Conservation (phyloP, 1,284 basidiomycete species). For the Marasmius fiardii region DNA sequence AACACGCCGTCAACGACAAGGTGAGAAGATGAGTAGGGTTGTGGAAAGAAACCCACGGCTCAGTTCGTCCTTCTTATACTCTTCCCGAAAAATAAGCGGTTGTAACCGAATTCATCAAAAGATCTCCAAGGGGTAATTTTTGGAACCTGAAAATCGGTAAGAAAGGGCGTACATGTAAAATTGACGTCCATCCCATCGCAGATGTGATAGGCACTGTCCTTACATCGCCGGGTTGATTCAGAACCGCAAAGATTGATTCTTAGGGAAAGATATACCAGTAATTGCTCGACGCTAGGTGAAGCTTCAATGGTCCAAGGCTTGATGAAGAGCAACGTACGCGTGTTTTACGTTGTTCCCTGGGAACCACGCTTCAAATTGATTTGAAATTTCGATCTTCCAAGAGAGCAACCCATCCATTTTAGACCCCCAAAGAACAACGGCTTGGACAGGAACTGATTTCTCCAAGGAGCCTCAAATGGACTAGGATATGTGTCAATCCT, state of each 20-base stretch:
- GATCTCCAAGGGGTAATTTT: neutral
- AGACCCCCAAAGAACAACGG: too few species aligned
- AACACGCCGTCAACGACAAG: constrained; percentile 46
- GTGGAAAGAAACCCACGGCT: constrained; percentile 5
- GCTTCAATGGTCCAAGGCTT: too few species aligned
- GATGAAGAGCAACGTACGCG: too few species aligned
- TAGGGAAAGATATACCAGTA: too few species aligned
- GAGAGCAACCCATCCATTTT: neutral
- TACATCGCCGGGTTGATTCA: neutral
- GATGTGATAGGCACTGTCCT: too few species aligned
- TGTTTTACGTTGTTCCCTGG: neutral
- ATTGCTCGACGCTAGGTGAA: too few species aligned
- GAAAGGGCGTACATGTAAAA: neutral
- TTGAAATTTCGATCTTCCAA: neutral
- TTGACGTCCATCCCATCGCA: neutral
- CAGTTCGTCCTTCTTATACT: constrained; percentile 3
- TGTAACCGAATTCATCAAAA: neutral
- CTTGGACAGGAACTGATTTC: too few species aligned
- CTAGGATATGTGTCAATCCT: too few species aligned
- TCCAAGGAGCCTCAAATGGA: too few species aligned
- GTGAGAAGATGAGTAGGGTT: constrained; percentile 23
- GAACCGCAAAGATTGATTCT: neutral
- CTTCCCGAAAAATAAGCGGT: constrained; percentile 5
- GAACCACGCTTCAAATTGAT: neutral
- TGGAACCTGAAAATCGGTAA: neutral